A percentile compares a stretch with the other conserved stretches of the same genome.
phyloP scores from a whole-genome alignment of 495 filamentous ascomycete species.

The Penicillium samsonianum region DNA sequence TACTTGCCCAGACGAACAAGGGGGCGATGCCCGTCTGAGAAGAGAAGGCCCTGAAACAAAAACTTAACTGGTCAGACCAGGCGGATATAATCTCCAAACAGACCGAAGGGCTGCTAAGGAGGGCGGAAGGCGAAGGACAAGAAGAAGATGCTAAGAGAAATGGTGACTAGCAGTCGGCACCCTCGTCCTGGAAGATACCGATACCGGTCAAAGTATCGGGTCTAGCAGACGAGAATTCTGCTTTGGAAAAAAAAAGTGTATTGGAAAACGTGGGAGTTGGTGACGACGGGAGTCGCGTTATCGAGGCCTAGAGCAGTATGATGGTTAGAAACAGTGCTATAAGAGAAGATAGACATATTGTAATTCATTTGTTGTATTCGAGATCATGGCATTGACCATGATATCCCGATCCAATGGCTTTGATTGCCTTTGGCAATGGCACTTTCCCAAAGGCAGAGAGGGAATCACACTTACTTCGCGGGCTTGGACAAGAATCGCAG shows the following conservation, averaged over 20 bases:
- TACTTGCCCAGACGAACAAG: constrained; percentile 84
- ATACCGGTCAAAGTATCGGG: constrained; percentile 88
- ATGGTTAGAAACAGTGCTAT: constrained; percentile 15
- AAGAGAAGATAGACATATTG: neutral
- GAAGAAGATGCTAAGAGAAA: constrained; percentile 82
- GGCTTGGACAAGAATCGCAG: constrained; percentile 95
- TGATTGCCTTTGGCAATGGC: neutral
- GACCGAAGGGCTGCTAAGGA: constrained; percentile 71
- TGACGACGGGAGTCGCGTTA: constrained; percentile 61
- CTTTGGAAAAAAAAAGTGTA: constrained; percentile 36
- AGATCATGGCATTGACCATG: neutral
- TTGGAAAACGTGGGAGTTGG: constrained; percentile 14
- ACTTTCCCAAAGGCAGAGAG: neutral
- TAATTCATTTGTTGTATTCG: neutral
- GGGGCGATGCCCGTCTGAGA: constrained; percentile 79
- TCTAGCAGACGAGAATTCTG: constrained; percentile 87
- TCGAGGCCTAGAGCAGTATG: constrained; percentile 70
- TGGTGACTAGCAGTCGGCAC: constrained; percentile 67
- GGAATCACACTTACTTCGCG: constrained; percentile 71
- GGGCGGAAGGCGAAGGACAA: constrained; percentile 75
- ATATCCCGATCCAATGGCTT: neutral
- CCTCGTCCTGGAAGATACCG: constrained; percentile 79
- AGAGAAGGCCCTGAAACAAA: constrained; percentile 84
- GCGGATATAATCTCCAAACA: constrained; percentile 46
- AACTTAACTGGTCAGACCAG: constrained; percentile 64